Percentiles rank a stretch among this genome's conserved stretches.
phyloP scores from a whole-genome alignment of 371 early-diverging fungal genomes.

The Lichtheimia ornata region DNA sequence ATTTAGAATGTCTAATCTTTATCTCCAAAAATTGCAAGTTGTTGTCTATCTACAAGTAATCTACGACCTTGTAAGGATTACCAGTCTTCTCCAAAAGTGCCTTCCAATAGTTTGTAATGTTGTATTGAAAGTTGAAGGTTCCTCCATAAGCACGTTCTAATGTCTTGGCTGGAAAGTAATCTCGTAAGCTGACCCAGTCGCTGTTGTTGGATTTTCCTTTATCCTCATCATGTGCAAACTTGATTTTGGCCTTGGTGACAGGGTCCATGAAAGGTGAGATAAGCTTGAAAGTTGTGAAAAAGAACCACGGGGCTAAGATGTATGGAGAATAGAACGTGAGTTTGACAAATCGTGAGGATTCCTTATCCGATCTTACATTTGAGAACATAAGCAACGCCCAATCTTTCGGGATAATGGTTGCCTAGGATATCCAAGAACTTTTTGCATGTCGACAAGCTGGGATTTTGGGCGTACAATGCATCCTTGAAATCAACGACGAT shows the following conservation, averaged over 20 bases:
- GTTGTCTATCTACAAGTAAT: conserved; percentile 18
- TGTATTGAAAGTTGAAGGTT: conserved; percentile 50
- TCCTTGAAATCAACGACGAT: conserved; percentile 84
- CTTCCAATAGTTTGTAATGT: conserved; percentile 65
- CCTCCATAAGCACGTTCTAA: conserved; percentile 69
- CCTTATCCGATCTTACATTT: conserved; percentile 35
- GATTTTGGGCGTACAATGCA: conserved; percentile 66
- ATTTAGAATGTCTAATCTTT: too few relatives aligned
- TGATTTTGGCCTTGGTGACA: conserved; percentile 84
- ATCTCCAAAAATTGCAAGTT: not conserved
- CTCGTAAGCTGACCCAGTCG: conserved; percentile 53
- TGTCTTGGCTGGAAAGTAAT: conserved; percentile 53
- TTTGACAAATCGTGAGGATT: not conserved
- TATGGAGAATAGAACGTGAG: not conserved
- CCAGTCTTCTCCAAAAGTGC: conserved; percentile 43
- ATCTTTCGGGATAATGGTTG: conserved; percentile 87
- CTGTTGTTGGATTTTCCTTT: conserved; percentile 22
- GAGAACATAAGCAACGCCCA: conserved; percentile 56
- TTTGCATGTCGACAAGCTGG: conserved; percentile 72
- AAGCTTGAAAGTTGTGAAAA: conserved; percentile 77
- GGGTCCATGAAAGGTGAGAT: conserved; percentile 91
- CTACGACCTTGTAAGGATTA: conserved; percentile 43
- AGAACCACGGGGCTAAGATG: conserved; percentile 89
- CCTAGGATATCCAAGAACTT: conserved; percentile 78
- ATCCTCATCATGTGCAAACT: conserved; percentile 66